Evolutionary conservation across 2,329 filamentous ascomycete genomes (phyloP).

Genomic region (Arthrobotrys sphaeroides): DNA sequence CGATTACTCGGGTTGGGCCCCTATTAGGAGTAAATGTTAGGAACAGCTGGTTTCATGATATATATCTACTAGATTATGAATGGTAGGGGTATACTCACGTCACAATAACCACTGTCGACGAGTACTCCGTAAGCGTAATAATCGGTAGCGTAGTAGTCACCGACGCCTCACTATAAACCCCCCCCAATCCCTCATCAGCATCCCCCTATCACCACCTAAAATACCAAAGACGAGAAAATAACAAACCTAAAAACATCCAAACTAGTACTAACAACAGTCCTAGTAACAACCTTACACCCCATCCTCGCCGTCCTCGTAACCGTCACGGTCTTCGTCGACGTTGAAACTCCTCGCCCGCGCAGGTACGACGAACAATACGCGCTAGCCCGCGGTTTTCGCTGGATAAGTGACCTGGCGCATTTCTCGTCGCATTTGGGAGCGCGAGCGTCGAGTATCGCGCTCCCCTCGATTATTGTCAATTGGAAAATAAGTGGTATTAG

Average conservation of each 20-base stretch:
- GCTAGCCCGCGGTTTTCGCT: not conserved
- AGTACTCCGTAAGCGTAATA: not conserved
- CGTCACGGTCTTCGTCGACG: not conserved
- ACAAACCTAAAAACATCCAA: not conserved
- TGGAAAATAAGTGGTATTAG: not conserved
- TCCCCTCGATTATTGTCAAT: not conserved
- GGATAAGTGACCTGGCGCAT: constrained; percentile 18
- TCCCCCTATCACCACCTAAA: too few species aligned
- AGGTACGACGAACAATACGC: constrained; percentile 25
- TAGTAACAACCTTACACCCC: not conserved
- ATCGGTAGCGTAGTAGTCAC: not conserved
- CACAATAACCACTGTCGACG: constrained; percentile 3
- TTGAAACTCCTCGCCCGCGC: not conserved
- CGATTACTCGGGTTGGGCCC: constrained; percentile 11
- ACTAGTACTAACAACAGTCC: not conserved
- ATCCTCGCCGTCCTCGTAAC: not conserved
- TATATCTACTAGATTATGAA: too few species aligned
- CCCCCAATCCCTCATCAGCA: not conserved
- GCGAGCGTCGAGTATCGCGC: not conserved
- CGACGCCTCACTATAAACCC: not conserved
- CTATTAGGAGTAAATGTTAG: not conserved
- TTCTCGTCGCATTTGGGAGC: constrained; percentile 13
- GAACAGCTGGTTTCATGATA: not conserved
- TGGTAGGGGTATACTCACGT: too few species aligned
- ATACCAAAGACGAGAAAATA: not conserved